Evolutionary conservation across 768 basidiomycete genomes (phyloP), one percentile per base, ranked within the genome.

Genomic region (Gelatoporia subvermispora): DNA sequence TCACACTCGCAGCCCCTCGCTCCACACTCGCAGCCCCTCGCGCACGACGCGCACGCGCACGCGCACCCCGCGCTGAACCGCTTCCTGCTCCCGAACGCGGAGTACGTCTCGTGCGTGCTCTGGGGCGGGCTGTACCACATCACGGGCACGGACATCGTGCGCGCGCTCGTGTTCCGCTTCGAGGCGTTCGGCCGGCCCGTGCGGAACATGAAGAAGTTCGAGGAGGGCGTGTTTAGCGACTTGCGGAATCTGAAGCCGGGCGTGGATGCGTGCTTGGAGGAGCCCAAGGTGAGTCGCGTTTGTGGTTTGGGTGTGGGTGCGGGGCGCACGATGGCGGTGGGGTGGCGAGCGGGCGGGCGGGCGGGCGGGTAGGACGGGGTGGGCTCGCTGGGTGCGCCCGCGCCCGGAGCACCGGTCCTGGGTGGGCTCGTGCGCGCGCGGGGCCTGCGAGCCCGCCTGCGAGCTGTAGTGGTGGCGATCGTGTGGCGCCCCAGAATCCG

Each of bases 71-170:
- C 82, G 21, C 78, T 96, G 60, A 88, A 90, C 59, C 79, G 92
- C 24, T 96, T 96, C 66, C 76, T 84, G 35, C 79, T 97, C 15
- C 93, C 94, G 0, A 82, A 86, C 48, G 83, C 88, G 43, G 93
- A 90, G 65, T 86, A 84, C 59, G 89, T 97, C 36, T 83, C 87
- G 4, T 97, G 94, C 63, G 88, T 96, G 9, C 76, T 91, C 16
- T 97, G 94, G 94, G 82, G 84, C 43, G 86, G 92, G 7, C 75
- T 89, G 25, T 93, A 92, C 62, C 90, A 95, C 62, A 91, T 97
- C 68, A 95, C 93, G 2, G 94, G 94, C 25, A 97, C 94, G 5
- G 94, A 97, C 68, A 96, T 97, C 63, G 93, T 97, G 24, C 79
- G 94, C 54, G 91, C 93, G 3, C 74, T 97, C 44, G 85, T 92